Conservation (phyloP, 2,329 filamentous ascomycete genomes). For the Trichoderma atroviride region DNA sequence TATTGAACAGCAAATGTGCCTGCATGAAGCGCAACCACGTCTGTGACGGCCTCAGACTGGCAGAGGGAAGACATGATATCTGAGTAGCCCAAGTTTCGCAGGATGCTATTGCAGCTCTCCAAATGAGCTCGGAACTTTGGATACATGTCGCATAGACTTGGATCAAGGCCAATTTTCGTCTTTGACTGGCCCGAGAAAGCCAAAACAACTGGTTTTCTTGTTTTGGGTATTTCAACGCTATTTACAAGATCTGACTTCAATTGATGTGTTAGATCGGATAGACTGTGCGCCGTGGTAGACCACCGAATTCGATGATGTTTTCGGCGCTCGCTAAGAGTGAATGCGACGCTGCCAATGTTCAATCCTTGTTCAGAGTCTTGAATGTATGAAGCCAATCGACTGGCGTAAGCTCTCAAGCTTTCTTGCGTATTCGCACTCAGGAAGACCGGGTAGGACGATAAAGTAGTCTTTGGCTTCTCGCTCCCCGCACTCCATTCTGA, state of each 20-base stretch:
- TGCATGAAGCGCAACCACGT: constrained; percentile 21
- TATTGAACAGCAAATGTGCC: constrained; percentile 31
- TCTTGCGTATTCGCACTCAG: constrained; percentile 28
- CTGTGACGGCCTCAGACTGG: constrained; percentile 31
- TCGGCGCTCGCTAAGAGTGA: constrained; percentile 29
- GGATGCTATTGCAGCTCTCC: constrained; percentile 38
- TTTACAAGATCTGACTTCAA: neutral
- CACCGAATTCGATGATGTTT: constrained; percentile 29
- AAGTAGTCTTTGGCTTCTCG: neutral
- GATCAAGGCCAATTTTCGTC: constrained; percentile 28
- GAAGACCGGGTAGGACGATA: constrained; percentile 24
- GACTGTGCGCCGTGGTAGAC: constrained; percentile 23
- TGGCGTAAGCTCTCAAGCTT: constrained; percentile 23
- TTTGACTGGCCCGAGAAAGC: constrained; percentile 44
- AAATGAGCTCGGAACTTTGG: constrained; percentile 37
- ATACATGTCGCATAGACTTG: constrained; percentile 25
- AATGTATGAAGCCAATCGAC: constrained; percentile 23
- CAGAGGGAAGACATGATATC: constrained; percentile 39
- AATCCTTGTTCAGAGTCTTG: constrained; percentile 3
- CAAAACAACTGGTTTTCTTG: constrained; percentile 37
- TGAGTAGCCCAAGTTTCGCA: constrained; percentile 35
- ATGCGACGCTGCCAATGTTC: constrained; percentile 26
- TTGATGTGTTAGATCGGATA: constrained; percentile 7
- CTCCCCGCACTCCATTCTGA: constrained; percentile 22
- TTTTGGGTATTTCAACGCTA: constrained; percentile 19